Evolutionary conservation across 2,329 filamentous ascomycete species (phyloP).

Genomic region (Nigrograna mackinnonii): DNA sequence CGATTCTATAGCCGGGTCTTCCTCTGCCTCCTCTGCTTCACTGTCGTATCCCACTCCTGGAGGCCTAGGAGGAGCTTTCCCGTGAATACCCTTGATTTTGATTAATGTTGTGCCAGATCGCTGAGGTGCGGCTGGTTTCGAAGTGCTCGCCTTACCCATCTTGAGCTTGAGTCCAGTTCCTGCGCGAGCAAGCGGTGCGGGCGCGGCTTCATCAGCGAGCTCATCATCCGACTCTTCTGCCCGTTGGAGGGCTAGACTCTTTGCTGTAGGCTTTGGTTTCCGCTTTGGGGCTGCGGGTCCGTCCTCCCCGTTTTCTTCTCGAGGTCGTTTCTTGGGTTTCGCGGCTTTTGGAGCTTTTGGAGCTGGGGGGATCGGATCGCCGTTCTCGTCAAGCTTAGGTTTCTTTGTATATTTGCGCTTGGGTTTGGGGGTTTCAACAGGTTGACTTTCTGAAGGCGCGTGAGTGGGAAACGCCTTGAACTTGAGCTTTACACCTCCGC

Average conservation of each 20-base stretch:
- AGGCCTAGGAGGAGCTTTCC: slow-evolving; percentile 51
- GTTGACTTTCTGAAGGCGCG: slow-evolving; percentile 23
- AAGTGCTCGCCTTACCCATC: slow-evolving; percentile 10
- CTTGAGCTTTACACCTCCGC: slow-evolving; percentile 36
- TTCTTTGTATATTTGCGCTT: slow-evolving; percentile 51
- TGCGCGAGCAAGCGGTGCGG: slow-evolving; percentile 16
- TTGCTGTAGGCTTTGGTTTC: slow-evolving; percentile 37
- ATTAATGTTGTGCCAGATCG: slow-evolving; percentile 27
- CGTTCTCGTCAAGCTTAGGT: slow-evolving; percentile 34
- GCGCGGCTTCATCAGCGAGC: background rate
- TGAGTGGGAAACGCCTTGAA: slow-evolving; percentile 32
- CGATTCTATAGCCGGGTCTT: slow-evolving; percentile 85
- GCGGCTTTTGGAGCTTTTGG: slow-evolving; percentile 31
- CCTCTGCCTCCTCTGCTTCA: slow-evolving; percentile 87
- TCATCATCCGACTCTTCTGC: slow-evolving; percentile 22
- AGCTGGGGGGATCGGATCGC: slow-evolving; percentile 20
- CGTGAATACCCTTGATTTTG: slow-evolving; percentile 34
- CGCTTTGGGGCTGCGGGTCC: slow-evolving; percentile 32
- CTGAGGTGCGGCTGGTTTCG: slow-evolving; percentile 40
- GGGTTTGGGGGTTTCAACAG: slow-evolving; percentile 40
- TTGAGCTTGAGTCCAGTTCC: slow-evolving; percentile 39
- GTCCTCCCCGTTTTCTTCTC: slow-evolving; percentile 38
- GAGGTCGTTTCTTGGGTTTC: slow-evolving; percentile 39
- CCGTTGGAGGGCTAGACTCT: slow-evolving; percentile 29
- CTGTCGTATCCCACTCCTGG: slow-evolving; percentile 94